phyloP scores from a whole-genome alignment of 345 rosid species.

The Aegle marmelos region DNA sequence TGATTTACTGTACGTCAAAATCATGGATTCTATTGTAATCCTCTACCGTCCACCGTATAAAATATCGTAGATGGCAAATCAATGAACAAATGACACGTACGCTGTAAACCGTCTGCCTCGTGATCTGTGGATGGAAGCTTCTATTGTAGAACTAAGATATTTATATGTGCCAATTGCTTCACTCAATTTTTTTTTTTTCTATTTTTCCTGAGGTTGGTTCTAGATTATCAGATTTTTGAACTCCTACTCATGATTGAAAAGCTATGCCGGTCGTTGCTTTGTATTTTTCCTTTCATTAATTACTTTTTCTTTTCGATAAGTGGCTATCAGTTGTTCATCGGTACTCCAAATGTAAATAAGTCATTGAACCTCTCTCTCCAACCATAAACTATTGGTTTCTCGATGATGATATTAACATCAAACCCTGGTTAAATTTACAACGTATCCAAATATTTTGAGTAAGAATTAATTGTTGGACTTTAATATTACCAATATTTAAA shows the following conservation, averaged over 20 bases:
- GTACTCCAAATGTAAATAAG: neutral
- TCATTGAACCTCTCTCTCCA: neutral
- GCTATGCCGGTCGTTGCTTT: conserved; percentile 4
- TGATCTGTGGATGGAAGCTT: too few relatives aligned
- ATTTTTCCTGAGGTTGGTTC: neutral
- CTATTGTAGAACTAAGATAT: too few relatives aligned
- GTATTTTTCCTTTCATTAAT: neutral
- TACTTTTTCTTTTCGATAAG: neutral
- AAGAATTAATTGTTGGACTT: neutral
- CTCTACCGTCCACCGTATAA: neutral
- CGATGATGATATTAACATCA: conserved; percentile 13
- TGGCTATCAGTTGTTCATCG: neutral
- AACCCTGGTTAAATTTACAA: neutral
- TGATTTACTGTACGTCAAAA: conserved; percentile 24
- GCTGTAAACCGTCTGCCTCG: neutral
- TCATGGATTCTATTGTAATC: conserved; percentile 11
- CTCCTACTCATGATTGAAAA: conserved; percentile 14
- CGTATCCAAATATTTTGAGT: neutral
- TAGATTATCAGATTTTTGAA: neutral
- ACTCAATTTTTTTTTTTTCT: neutral
- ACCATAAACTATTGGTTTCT: neutral
- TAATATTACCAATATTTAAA: conserved; percentile 1
- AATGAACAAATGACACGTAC: conserved; percentile 13
- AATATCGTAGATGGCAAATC: conserved; percentile 9
- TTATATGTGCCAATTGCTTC: neutral